These are phyloP conservation scores for Cucumis variabilis DNA, from an alignment of 331 rosid genomes.

Conservation along the genomic window DNA sequence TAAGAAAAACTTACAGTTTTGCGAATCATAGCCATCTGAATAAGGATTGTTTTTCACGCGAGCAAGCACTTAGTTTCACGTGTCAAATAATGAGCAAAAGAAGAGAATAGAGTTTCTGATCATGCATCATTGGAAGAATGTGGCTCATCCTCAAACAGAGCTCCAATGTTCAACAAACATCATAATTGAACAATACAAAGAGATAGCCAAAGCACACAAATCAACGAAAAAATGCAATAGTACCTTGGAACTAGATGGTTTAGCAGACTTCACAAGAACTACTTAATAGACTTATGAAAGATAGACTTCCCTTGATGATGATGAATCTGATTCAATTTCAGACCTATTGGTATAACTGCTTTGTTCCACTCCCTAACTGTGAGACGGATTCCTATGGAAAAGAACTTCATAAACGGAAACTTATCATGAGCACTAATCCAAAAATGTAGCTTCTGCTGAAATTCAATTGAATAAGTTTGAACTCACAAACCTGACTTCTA, in stretches of 20 bases:
- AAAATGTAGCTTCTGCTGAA: no score
- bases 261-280: slow-evolving; percentile 40
- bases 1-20: slow-evolving; percentile 64
- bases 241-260: slow-evolving; percentile 37
- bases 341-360: no score
- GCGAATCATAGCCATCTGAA: slow-evolving; percentile 89
- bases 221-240: slow-evolving; percentile 31
- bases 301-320: no score
- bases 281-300: no score
- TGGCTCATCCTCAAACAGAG: slow-evolving; percentile 88
- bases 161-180: slow-evolving; percentile 53
- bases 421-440: no score
- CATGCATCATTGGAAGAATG: slow-evolving; percentile 92
- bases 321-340: no score
- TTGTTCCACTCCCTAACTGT: no score
- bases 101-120: slow-evolving; percentile 93
- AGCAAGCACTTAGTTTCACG: slow-evolving; percentile 83
- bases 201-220: not conserved
- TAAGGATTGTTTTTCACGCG: slow-evolving; percentile 83
- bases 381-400: no score
- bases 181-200: not conserved
- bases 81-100: slow-evolving; percentile 95
- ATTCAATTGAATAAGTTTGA: no score
- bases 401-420: no score
- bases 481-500: no score